A percentile compares a stretch with the other conserved stretches of the same genome.
phyloP scores from a whole-genome alignment of 2,329 filamentous ascomycete genomes.

The Monilinia fructigena region DNA sequence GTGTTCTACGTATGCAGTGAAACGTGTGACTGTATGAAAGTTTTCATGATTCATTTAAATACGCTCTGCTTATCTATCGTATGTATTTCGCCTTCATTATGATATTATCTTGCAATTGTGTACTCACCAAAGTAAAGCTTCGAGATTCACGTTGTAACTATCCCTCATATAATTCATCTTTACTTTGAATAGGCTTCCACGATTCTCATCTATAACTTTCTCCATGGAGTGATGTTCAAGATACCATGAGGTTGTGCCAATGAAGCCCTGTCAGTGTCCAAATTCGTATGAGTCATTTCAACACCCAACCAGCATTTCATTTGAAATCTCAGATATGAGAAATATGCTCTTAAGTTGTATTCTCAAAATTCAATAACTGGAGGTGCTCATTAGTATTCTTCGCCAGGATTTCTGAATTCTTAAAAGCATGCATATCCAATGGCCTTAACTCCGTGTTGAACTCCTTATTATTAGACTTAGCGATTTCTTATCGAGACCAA shows the following conservation, averaged over 20 bases:
- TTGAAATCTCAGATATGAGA: neutral
- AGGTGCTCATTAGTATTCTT: neutral
- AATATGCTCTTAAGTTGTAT: neutral
- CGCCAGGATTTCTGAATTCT: neutral
- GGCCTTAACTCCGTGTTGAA: neutral
- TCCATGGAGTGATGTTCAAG: neutral
- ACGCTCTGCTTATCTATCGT: neutral
- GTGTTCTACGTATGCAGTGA: neutral
- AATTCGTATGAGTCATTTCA: neutral
- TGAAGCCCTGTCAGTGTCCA: neutral
- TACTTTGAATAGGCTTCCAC: too few species aligned
- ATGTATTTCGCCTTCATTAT: neutral
- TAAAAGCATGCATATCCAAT: neutral
- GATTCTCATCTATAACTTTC: neutral
- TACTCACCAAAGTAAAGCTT: neutral
- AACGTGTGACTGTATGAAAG: neutral
- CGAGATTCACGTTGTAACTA: neutral
- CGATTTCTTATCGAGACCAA: neutral
- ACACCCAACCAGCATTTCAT: neutral
- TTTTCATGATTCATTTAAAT: neutral
- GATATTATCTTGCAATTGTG: neutral
- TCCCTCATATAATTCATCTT: neutral
- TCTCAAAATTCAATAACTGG: neutral
- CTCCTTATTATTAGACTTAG: neutral
- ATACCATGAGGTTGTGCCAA: neutral